Evolutionary conservation across 2,329 filamentous ascomycete genomes (phyloP), one percentile per base, ranked within the genome.

Genomic region (Cryphonectria naterciae): DNA sequence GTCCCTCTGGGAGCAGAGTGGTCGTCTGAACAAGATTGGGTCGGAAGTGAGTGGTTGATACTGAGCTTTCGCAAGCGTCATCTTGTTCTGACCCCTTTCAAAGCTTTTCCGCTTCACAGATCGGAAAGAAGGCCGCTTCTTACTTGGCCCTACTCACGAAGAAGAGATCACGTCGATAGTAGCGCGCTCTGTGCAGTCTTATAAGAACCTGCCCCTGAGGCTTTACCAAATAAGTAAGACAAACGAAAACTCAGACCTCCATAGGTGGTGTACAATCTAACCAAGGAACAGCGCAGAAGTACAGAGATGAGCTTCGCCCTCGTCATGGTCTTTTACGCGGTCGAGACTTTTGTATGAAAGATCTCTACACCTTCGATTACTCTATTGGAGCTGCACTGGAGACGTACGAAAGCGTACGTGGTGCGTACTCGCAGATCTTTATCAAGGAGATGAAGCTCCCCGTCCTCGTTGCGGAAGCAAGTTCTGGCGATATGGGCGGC

Each of bases 301-400:
- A 98, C 78, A 90, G 96, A 65, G 96, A 99, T 82, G 96, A 99
- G 81, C 88, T 92, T 70, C 88, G 96, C 37, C 96, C 96, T 28
- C 89, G 96, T 43, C 93, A 97, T 76, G 96, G 96, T 17, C 85
- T 99, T 1, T 84, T 99, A 11, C 90, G 96, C 13, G 92, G 93
- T 0, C 90, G 94, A 73, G 96, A 99, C 77, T 99, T 99, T 77
- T 83, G 94, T 75, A 99, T 99, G 96, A 99, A 99, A 81, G 96
- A 99, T 80, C 87, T 99, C 0, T 99, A 99, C 79, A 98, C 95
- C 0, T 99, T 99, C 77, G 96, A 99, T 77, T 83, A 86, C 49
- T 91, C 86, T 4, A 79, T 85, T 0, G 82, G 87, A 37, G 83
- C 88, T n/a, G 95, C 95, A 1, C 83, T 95, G n/a, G 82, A 87